phyloP scores from a whole-genome alignment of 2,329 filamentous ascomycete genomes.

The Fusarium acutatum region DNA sequence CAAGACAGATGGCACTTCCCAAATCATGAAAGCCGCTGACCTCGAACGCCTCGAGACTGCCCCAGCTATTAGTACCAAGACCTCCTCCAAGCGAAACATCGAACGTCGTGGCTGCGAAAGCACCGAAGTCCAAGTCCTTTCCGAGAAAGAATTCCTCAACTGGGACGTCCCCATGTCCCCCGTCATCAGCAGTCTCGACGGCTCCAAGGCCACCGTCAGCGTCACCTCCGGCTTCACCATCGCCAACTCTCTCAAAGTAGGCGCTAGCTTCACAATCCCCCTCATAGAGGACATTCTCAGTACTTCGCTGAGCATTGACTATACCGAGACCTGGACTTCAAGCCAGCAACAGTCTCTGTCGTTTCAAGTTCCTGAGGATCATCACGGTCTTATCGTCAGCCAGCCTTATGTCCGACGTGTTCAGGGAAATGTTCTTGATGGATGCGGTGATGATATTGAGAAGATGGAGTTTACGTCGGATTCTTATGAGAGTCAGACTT shows the following conservation, averaged over 20 bases:
- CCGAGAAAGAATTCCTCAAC: conserved; percentile 35
- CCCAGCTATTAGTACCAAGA: not conserved
- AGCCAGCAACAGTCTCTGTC: conserved; percentile 23
- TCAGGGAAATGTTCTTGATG: conserved; percentile 21
- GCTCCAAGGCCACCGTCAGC: conserved; percentile 19
- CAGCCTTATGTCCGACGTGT: conserved; percentile 36
- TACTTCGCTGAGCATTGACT: conserved; percentile 14
- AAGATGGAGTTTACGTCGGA: conserved; percentile 25
- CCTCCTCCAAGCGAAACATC: not conserved
- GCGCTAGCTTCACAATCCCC: not conserved
- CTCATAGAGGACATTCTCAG: conserved; percentile 7
- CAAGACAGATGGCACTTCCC: conserved; percentile 20
- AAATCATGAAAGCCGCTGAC: conserved; percentile 34
- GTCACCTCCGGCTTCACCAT: conserved; percentile 22
- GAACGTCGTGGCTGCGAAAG: conserved; percentile 24
- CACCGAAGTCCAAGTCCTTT: conserved; percentile 29
- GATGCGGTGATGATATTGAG: conserved; percentile 20
- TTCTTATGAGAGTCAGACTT: conserved; percentile 26
- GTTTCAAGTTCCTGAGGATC: conserved; percentile 20
- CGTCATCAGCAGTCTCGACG: conserved; percentile 30
- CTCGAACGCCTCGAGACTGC: conserved; percentile 26
- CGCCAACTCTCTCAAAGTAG: conserved; percentile 19
- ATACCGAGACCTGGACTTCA: conserved; percentile 24
- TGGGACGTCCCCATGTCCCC: conserved; percentile 38
- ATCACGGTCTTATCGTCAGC: conserved; percentile 35